phyloP scores from a whole-genome alignment of 805 yeast species.

The Brettanomyces bruxellensis region DNA sequence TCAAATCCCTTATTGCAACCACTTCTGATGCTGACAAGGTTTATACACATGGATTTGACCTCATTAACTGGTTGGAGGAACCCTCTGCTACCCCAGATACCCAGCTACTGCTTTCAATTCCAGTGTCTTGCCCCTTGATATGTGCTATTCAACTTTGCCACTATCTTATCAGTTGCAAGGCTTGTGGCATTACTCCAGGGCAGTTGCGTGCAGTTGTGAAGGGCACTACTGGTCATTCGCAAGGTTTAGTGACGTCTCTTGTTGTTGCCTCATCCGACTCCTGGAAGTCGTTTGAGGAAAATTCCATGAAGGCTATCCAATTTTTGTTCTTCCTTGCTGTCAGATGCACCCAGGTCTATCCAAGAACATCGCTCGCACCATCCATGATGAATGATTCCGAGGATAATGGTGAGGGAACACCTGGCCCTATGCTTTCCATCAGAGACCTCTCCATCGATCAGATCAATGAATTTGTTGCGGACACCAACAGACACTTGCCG shows the following conservation, averaged over 20 bases:
- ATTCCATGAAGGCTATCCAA: conserved; percentile 71
- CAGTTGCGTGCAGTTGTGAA: conserved; percentile 59
- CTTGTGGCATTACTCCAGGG: conserved; percentile 84
- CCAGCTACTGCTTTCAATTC: conserved; percentile 82
- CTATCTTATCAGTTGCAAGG: conserved; percentile 78
- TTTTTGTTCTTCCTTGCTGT: conserved; percentile 89
- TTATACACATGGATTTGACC: conserved; percentile 88
- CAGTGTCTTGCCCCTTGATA: conserved; percentile 94
- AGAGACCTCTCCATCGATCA: conserved; percentile 78
- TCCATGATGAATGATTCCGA: conserved; percentile 84
- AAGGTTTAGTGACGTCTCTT: conserved; percentile 87
- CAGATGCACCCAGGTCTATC: conserved; percentile 83
- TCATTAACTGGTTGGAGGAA: conserved; percentile 76
- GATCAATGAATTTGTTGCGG: conserved; percentile 69
- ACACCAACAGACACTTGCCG: conserved; percentile 91
- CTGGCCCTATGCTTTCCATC: conserved; percentile 95
- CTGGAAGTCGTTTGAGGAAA: conserved; percentile 74
- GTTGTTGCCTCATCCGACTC: conserved; percentile 76
- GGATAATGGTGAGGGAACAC: conserved; percentile 91
- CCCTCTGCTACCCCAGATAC: conserved; percentile 84
- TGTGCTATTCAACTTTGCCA: conserved; percentile 94
- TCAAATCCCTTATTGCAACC: conserved; percentile 58
- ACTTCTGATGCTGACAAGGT: conserved; percentile 76
- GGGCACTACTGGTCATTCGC: conserved; percentile 86
- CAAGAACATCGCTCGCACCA: conserved; percentile 91